Conservation (phyloP, 345 rosid species). For the Geranium brycei region DNA sequence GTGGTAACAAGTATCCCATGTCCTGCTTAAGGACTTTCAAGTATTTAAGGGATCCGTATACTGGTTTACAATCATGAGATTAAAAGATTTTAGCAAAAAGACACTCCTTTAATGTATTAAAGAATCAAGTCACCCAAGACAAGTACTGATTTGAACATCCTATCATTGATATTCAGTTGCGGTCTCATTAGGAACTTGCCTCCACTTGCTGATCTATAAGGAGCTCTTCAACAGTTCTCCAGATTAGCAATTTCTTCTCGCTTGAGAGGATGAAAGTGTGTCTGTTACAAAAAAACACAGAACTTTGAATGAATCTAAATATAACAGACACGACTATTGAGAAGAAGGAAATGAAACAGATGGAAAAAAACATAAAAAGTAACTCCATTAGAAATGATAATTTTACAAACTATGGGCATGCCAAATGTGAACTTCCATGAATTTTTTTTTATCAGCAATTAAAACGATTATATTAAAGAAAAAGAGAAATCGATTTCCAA, state of each 20-base stretch:
- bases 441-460: not conserved
- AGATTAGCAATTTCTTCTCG: slow-evolving; percentile 58
- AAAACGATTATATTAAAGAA: not conserved
- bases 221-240: slow-evolving; percentile 70
- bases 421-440: not conserved
- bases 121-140: not conserved
- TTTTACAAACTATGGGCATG: no score
- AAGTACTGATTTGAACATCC: not conserved
- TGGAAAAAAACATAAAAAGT: not conserved
- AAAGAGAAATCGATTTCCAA: no score
- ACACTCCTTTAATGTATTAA: not conserved
- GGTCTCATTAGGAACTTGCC: slow-evolving; percentile 35
- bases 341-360: no score
- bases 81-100: not conserved
- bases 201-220: slow-evolving; percentile 93
- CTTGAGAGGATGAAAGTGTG: slow-evolving; percentile 74
- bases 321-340: not conserved
- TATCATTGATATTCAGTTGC: slow-evolving; percentile 1
- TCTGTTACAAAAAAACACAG: slow-evolving; percentile 26
- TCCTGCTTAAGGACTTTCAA: not conserved
- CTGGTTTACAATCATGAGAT: not conserved
- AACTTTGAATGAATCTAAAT: slow-evolving; percentile 10
- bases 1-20: not conserved
- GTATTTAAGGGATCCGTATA: not conserved
- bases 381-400: not conserved